Conservation (phyloP, 345 rosid genomes). For the Moricandia moricandioides region DNA sequence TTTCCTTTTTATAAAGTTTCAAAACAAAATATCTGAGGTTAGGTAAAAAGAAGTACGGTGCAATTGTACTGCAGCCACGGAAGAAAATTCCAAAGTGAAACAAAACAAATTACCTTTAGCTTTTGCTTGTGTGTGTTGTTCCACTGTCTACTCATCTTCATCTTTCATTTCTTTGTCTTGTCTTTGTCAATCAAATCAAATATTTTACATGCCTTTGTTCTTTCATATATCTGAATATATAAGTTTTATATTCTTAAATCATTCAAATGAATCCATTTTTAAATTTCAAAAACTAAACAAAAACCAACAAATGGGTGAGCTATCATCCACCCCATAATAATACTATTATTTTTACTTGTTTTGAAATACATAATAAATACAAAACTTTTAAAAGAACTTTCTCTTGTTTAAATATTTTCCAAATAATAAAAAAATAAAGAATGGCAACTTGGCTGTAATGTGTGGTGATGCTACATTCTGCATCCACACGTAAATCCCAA, state of each 20-base stretch:
- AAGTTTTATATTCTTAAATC: neutral
- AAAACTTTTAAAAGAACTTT: no score
- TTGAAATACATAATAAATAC: neutral
- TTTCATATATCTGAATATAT: neutral
- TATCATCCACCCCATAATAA: neutral
- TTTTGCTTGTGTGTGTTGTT: conserved; percentile 6
- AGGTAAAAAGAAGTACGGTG: conserved; percentile 32
- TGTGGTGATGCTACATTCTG: conserved; percentile 29
- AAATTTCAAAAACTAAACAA: neutral
- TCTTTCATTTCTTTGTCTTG: conserved; percentile 14
- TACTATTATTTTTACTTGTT: neutral
- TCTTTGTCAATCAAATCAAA: conserved; percentile 10
- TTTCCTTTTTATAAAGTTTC: neutral
- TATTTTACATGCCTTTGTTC: conserved; percentile 11
- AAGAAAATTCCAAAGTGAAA: conserved; percentile 18
- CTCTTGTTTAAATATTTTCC: neutral
- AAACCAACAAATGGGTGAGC: neutral
- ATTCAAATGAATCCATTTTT: neutral
- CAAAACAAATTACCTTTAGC: conserved; percentile 18
- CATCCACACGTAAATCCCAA: conserved; percentile 29
- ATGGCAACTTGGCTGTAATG: conserved; percentile 27
- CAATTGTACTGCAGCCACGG: conserved; percentile 34
- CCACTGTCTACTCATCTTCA: neutral
- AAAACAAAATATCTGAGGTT: neutral
- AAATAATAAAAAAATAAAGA: conserved; percentile 10